Evolutionary conservation across 1,284 basidiomycete genomes (phyloP).

Genomic region (Ceraceosorus guamensis): DNA sequence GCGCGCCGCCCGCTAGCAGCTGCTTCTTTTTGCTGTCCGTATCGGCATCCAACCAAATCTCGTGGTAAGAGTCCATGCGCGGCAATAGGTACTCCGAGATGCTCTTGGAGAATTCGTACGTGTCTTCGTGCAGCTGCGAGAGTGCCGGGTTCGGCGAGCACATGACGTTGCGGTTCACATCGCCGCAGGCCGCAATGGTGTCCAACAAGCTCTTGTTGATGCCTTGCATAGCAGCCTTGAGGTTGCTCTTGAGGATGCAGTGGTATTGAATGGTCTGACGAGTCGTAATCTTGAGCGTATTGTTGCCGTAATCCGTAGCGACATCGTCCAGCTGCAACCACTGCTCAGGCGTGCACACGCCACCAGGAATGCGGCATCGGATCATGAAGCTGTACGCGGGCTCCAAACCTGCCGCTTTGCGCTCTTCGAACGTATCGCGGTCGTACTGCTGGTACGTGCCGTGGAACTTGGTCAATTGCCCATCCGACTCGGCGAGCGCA

Average conservation of each 20-base stretch:
- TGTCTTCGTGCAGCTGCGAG: slow-evolving; percentile 74
- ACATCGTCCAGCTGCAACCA: slow-evolving; percentile 96
- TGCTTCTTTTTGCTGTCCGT: slow-evolving; percentile 54
- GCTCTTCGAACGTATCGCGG: slow-evolving; percentile 93
- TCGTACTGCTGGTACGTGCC: slow-evolving; percentile 68
- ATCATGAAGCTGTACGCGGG: slow-evolving; percentile 99
- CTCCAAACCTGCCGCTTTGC: slow-evolving; percentile 84
- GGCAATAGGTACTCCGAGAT: slow-evolving; percentile 84
- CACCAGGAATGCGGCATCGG: slow-evolving; percentile 88
- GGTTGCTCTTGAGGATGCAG: slow-evolving; percentile 90
- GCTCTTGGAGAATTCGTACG: slow-evolving; percentile 76
- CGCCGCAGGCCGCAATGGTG: slow-evolving; percentile 95
- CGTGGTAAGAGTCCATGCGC: slow-evolving; percentile 87
- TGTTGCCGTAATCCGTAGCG: slow-evolving; percentile 85
- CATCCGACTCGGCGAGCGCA: slow-evolving; percentile 79
- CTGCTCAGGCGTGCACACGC: slow-evolving; percentile 82
- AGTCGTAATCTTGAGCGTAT: slow-evolving; percentile 95
- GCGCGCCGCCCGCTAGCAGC: slow-evolving; percentile 77
- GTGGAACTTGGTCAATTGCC: slow-evolving; percentile 97
- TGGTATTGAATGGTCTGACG: slow-evolving; percentile 99
- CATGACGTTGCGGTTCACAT: slow-evolving; percentile 90
- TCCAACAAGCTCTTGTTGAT: slow-evolving; percentile 89
- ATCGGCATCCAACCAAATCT: slow-evolving; percentile 83
- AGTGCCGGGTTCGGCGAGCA: slow-evolving; percentile 84
- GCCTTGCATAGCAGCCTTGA: slow-evolving; percentile 92